Base-by-base conservation (phyloP, 441 rosid genomes). In the Populus hybrid region DNA sequence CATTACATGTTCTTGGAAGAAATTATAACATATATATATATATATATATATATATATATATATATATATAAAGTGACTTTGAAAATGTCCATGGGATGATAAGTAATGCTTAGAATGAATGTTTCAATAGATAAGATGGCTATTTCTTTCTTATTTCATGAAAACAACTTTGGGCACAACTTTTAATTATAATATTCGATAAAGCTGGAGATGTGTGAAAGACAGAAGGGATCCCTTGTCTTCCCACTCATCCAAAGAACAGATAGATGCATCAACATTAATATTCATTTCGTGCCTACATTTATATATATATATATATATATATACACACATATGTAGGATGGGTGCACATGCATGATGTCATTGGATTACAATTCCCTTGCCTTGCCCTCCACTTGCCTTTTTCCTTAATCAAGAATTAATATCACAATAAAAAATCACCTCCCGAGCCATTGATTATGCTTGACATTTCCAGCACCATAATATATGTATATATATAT, bases 161-260 rank as follows among this genome's bases (percentile, higher is more conserved):
- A 28, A 18, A 50, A 28, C 36, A 50, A 5, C 74, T 72, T 9
- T 50, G 38, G 8, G 1, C 26, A 21, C 24, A 32, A 9, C 54
- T 73, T 23, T 74, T 16, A 6, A 11, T 74, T 23, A 20, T 12
- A 10, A 35, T 38, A 54, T 32, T 36, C 73, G 32, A 77, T 79
- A 76, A 83, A 76, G 78, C 77, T 77, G 87, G 82, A 79, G 83
- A 86, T 81, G 87, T 86, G 86, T 36, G 84, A 87, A 77, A 65
- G 84, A 82, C 91, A 84, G 80, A 84, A 88, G 80, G 88, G 88
- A 89, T 87, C 83, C 86, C 87, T 86, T 85, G 87, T 83, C 81
- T 70, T 73, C 79, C 87, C 83, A 82, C 85, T 64, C 70, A 67
- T 38, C 84, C 73, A 64, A 64, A 24, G 50, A 24, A 73, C 24